Evolutionary conservation across 2,329 filamentous ascomycete species (phyloP).

Genomic region (Penicillium freii): DNA sequence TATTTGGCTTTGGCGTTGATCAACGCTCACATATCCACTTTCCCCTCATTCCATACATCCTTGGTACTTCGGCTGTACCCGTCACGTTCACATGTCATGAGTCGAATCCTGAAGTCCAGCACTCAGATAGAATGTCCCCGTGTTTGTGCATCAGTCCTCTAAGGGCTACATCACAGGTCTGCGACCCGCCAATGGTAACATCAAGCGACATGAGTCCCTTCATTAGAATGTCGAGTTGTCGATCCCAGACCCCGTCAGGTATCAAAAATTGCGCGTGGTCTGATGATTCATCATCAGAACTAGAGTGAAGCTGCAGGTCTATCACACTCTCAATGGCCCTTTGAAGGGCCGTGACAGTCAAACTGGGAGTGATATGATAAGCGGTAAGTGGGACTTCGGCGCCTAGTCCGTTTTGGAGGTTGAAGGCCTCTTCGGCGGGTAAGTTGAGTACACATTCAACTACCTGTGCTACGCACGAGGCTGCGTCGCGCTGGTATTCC

Average conservation of each 20-base stretch:
- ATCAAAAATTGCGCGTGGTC: neutral
- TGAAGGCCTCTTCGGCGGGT: conserved; percentile 16
- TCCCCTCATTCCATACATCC: neutral
- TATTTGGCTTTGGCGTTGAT: neutral
- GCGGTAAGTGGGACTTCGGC: conserved; percentile 19
- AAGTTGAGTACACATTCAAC: conserved; percentile 13
- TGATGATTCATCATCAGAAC: too few relatives aligned
- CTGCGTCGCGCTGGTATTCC: conserved; percentile 7
- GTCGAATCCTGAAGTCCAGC: conserved; percentile 18
- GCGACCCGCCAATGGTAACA: conserved; percentile 25
- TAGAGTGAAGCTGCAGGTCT: neutral
- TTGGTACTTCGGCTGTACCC: neutral
- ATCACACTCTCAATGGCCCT: conserved; percentile 18
- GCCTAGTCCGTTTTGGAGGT: conserved; percentile 24
- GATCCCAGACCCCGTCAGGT: conserved; percentile 9
- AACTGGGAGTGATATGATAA: conserved; percentile 24
- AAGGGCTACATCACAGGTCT: conserved; percentile 11
- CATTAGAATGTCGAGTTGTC: conserved; percentile 19
- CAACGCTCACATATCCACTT: neutral
- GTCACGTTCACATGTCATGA: conserved; percentile 1
- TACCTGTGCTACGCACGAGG: conserved; percentile 12
- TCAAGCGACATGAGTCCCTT: conserved; percentile 25
- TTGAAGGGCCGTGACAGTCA: conserved; percentile 16
- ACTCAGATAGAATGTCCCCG: conserved; percentile 25
- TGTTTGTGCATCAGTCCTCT: conserved; percentile 14